A percentile compares a stretch with the other conserved stretches of the same genome.
phyloP scores from a whole-genome alignment of 257 asterid genomes.

The Henckelia pumila region DNA sequence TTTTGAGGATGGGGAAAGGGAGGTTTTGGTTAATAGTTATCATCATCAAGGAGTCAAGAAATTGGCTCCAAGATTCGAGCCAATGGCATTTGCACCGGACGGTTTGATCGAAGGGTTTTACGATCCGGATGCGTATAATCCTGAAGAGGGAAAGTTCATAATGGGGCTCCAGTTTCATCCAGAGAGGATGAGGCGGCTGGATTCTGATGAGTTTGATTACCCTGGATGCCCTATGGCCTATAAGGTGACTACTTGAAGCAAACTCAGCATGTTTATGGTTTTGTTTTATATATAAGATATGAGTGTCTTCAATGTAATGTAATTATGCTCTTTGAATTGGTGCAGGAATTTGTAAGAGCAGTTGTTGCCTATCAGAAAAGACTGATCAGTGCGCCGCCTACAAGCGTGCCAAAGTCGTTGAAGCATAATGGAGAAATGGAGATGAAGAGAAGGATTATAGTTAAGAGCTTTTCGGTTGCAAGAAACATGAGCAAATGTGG shows the following conservation, averaged over 20 bases:
- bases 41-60: constrained; percentile 92
- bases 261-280: background rate
- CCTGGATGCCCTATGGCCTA: constrained; percentile 52
- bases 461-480: constrained; percentile 42
- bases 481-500: constrained; percentile 28
- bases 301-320: background rate
- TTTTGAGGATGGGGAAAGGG: constrained; percentile 40
- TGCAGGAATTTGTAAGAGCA: constrained; percentile 47
- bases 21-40: constrained; percentile 68
- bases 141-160: constrained; percentile 81
- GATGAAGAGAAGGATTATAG: constrained; percentile 37
- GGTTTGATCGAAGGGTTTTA: constrained; percentile 85
- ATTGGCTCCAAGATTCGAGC: constrained; percentile 75
- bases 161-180: constrained; percentile 98
- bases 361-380: constrained; percentile 47
- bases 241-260: background rate
- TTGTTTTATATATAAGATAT: background rate
- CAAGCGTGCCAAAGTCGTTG: constrained; percentile 21
- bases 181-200: constrained; percentile 67
- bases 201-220: constrained; percentile 67
- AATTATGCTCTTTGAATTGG: constrained; percentile 1
- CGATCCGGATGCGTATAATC: constrained; percentile 76
- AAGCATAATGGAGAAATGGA: constrained; percentile 46
- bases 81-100: constrained; percentile 88
- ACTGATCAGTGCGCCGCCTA: constrained; percentile 24